Base-by-base conservation (phyloP, 257 asterid species). In the Cordia subcordata region DNA sequence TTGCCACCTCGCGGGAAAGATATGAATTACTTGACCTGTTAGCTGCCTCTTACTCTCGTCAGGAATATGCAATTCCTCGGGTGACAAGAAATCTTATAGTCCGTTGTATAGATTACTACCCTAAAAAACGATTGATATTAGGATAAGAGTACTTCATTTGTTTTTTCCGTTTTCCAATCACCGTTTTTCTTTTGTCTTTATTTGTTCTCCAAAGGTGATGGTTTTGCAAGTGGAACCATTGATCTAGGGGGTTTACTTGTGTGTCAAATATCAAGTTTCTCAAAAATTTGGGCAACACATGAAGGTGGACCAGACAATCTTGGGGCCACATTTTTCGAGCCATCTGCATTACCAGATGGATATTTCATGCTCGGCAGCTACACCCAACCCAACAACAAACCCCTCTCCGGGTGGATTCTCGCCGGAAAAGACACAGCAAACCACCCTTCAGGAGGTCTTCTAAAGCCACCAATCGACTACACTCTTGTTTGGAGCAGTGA, bases 301-400 rank as follows among this genome's bases (percentile, higher is more conserved):
- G 94, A 83, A 77, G 95, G 95, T 45, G 98, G 96, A 53, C 87
- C 86, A 1, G 89, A 80, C 55, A 66, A 85, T 68, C 79, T 57
- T 11, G 98, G 98, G 3, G 86, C 89, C 0, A 67, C 95, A 4
- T 75, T 90, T 52, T 90, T 73, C 53, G 94, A 87, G 32, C 94
- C 98, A 3, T 58, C 87, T 17, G 11, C 79, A 4, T 11, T 85
- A 10, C 96, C 98, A 2, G 73, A 90, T 53, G 96, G 87, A 19
- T 90, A 82, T 72, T 80, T 63, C 56, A 73, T 74, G 82, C 86
- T 90, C 18, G 98, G 98, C 32, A 60, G 73, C 77, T 85, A 85
- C 45, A 64, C 79, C 72, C 97, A 87, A 58, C 82, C 94, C 0
- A 87, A 87, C 78, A 87, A 79, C 64, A 63, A 38, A 60, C 76